These are phyloP conservation scores for Eimeria brunetti DNA, from an alignment of 169 alveolate species.

Conservation along the genomic window DNA sequence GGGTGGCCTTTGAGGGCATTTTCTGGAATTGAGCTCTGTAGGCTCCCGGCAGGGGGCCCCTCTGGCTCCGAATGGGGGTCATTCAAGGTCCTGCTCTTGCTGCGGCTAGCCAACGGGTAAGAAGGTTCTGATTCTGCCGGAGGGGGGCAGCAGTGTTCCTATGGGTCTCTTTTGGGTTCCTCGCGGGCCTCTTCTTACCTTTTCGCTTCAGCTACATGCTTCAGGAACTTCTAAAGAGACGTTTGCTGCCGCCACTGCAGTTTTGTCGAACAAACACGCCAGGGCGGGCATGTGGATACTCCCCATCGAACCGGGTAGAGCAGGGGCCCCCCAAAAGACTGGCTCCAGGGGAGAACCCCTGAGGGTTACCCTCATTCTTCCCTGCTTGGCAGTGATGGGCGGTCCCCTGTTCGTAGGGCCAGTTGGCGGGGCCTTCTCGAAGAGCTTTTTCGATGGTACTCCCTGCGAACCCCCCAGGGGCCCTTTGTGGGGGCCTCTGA, in stretches of 20 bases:
- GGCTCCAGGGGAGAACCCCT: neutral
- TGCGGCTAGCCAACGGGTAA: neutral
- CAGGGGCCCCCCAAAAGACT: neutral
- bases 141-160: slow-evolving; percentile 21
- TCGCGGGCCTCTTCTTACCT: neutral
- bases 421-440: neutral
- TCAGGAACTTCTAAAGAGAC: slow-evolving; percentile 18
- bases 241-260: slow-evolving; percentile 24
- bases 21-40: neutral
- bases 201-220: neutral
- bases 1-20: neutral
- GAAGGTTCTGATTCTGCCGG: neutral
- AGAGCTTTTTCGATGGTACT: neutral
- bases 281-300: too few relatives aligned
- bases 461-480: neutral
- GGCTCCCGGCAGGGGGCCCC: neutral
- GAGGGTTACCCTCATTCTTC: neutral
- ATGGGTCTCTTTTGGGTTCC: neutral
- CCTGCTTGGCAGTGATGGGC: neutral
- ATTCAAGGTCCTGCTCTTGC: neutral
- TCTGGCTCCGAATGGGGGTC: neutral
- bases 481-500: neutral
- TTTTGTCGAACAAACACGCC: slow-evolving; percentile 10
- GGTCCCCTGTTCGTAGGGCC: neutral
- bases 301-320: neutral